Evolutionary conservation across 169 alveolate genomes (phyloP), one percentile per base, ranked within the genome.

Genomic region (Plasmodium knowlesi): DNA sequence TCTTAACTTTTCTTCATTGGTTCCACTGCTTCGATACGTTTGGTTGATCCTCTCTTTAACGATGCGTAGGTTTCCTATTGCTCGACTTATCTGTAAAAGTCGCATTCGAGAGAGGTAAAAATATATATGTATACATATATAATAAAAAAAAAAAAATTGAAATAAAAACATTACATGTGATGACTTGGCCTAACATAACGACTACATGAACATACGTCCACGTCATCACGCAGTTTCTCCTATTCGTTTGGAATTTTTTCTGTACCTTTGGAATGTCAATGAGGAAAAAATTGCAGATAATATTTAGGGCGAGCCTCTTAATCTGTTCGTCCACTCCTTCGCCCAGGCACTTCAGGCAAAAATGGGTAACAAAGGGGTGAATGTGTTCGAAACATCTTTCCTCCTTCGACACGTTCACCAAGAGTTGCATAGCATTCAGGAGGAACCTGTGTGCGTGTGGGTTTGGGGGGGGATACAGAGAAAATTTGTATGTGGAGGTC

Each of bases 191-290:
- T 22, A 50, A 67, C 76, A 22, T 6, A 61, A 61, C 14, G 34
- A 61, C 34, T 5, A 61, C 25, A 61, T 34, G 32, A 61, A 61
- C 74, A 61, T 19, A 67, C 76, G 37, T 6, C 61, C 61, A 50
- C 12, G 61, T 14, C 61, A 8, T 5, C 12, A 50, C 19, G 14
- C 22, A 50, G 8, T 14, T 50, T 50, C 22, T 50, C 22, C 61
- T 50, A 0, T 50, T 3, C 61, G 25, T 2, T 50, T 50, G 4
- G 61, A 50, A 50, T 0, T 8, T 12, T 14, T 14, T 50, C 22
- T 12, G 1, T 5, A 85, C 93, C 93, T 85, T 85, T n/a, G 93
- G 85, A 25, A 85, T 85, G 10, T 85, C 78, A 53, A 8, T 85
- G 74, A 85, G 79, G 28, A 28, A 85, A 25, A 85, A 46, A 39